phyloP scores from a whole-genome alignment of 1,139 yeast genomes.

The Geotrichum phurueaensis region DNA sequence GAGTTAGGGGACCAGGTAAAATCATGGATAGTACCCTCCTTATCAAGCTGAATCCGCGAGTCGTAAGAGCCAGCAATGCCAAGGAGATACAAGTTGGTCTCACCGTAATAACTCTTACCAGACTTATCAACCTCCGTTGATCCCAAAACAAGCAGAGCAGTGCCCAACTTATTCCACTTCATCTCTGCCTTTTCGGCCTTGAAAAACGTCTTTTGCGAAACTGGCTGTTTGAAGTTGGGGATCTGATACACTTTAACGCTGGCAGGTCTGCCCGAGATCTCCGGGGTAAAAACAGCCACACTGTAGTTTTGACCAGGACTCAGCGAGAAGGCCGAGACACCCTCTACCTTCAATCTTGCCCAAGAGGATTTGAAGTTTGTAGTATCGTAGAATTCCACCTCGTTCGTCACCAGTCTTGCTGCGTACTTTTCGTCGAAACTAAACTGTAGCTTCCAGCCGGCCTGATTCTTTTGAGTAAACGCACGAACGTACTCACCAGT shows the following conservation, averaged over 20 bases:
- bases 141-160: conserved; percentile 87
- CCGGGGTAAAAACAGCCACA: conserved; percentile 89
- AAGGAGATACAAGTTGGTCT: conserved; percentile 81
- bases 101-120: conserved; percentile 94
- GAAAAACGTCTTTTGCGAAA: conserved; percentile 82
- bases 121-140: conserved; percentile 94
- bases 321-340: conserved; percentile 49
- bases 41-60: conserved; percentile 76
- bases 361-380: conserved; percentile 52
- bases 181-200: conserved; percentile 91
- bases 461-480: conserved; percentile 77
- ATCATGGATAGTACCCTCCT: conserved; percentile 96
- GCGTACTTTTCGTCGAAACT: conserved; percentile 69
- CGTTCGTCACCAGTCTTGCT: conserved; percentile 52
- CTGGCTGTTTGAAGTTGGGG: conserved; percentile 66
- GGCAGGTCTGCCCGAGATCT: conserved; percentile 73
- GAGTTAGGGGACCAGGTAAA: conserved; percentile 97
- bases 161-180: conserved; percentile 92
- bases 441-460: conserved; percentile 88
- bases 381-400: conserved; percentile 67
- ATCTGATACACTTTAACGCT: conserved; percentile 75
- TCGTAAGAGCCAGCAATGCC: conserved; percentile 93
- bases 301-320: conserved; percentile 90
- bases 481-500: conserved; percentile 50
- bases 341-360: conserved; percentile 55